Conservation (phyloP, 306 rosid species). For the Cucurbita pepo region DNA sequence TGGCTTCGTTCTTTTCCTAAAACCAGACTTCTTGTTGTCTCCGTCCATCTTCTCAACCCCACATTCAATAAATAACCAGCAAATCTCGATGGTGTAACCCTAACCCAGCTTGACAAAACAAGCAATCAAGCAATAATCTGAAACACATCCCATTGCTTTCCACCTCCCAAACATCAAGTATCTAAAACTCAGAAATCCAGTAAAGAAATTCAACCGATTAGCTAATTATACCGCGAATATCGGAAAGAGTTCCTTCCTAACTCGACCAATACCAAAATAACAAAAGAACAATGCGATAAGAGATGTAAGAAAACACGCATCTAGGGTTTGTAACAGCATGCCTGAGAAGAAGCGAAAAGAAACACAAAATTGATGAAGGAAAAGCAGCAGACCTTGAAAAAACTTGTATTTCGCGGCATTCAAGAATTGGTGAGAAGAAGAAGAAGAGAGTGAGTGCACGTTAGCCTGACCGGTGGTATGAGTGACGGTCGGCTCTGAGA, state of each 20-base stretch:
- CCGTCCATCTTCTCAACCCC: slow-evolving; percentile 54
- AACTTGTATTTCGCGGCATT: slow-evolving; percentile 15
- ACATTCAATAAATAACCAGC: slow-evolving; percentile 8
- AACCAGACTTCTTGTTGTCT: slow-evolving; percentile 37
- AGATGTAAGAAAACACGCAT: slow-evolving; percentile 1
- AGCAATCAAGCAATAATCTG: slow-evolving; percentile 17
- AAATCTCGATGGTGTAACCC: slow-evolving; percentile 13
- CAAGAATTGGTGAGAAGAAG: slow-evolving; percentile 1
- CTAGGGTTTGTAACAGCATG: slow-evolving; percentile 25
- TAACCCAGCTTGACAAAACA: slow-evolving; percentile 36
- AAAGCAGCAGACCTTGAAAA: slow-evolving; percentile 13
- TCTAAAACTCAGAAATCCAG: slow-evolving; percentile 18
- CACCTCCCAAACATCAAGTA: slow-evolving; percentile 22
- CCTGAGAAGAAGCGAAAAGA: slow-evolving; percentile 3
- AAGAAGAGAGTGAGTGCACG: slow-evolving; percentile 32
- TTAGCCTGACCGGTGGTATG: slow-evolving; percentile 17
- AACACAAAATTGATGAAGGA: not conserved
- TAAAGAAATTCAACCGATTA: not conserved
- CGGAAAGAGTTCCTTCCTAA: slow-evolving; percentile 9
- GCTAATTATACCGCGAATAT: not conserved
- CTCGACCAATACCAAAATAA: slow-evolving; percentile 3
- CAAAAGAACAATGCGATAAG: not conserved
- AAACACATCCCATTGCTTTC: slow-evolving; percentile 20
- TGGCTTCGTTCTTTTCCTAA: slow-evolving; percentile 44
- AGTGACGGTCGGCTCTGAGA: slow-evolving; percentile 19